phyloP scores from a whole-genome alignment of 495 filamentous ascomycete genomes.

The Pyrenula massariospora region DNA sequence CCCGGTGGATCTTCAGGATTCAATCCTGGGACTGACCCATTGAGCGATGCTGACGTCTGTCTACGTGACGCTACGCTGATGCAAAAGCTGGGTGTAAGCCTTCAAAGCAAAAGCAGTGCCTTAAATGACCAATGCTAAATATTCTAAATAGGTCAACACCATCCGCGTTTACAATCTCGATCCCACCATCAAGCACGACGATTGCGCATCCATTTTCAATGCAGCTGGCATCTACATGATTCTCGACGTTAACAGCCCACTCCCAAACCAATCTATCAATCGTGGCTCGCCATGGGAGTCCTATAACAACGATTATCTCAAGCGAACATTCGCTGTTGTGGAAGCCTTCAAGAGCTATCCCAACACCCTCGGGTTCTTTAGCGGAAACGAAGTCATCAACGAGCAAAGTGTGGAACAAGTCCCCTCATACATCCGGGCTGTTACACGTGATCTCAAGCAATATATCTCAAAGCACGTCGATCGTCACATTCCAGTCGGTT shows the following conservation, averaged over 20 bases:
- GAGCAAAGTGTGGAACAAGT: constrained; percentile 31
- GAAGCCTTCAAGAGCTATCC: constrained; percentile 92
- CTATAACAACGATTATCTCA: constrained; percentile 67
- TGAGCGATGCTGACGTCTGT: constrained; percentile 65
- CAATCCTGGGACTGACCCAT: constrained; percentile 56
- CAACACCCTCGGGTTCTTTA: constrained; percentile 85
- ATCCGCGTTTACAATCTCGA: constrained; percentile 91
- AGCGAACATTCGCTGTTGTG: constrained; percentile 77
- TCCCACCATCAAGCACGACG: constrained; percentile 72
- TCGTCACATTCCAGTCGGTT: constrained; percentile 71
- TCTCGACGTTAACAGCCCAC: constrained; percentile 83
- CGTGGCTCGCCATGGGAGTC: constrained; percentile 51
- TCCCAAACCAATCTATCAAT: constrained; percentile 63
- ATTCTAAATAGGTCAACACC: constrained; percentile 53
- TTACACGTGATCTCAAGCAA: constrained; percentile 76
- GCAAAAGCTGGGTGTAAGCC: constrained; percentile 59
- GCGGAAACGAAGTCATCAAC: constrained; percentile 90
- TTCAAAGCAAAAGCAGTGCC: neutral
- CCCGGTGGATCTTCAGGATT: constrained; percentile 82
- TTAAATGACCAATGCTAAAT: constrained; percentile 3
- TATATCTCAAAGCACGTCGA: constrained; percentile 65
- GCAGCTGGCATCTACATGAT: constrained; percentile 64
- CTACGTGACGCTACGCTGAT: constrained; percentile 86
- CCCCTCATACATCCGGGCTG: constrained; percentile 41
- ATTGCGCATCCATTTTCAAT: constrained; percentile 88